Percentiles rank a stretch among this genome's conserved stretches.
phyloP scores from a whole-genome alignment of 768 basidiomycete genomes.

The Boletus speciosus region DNA sequence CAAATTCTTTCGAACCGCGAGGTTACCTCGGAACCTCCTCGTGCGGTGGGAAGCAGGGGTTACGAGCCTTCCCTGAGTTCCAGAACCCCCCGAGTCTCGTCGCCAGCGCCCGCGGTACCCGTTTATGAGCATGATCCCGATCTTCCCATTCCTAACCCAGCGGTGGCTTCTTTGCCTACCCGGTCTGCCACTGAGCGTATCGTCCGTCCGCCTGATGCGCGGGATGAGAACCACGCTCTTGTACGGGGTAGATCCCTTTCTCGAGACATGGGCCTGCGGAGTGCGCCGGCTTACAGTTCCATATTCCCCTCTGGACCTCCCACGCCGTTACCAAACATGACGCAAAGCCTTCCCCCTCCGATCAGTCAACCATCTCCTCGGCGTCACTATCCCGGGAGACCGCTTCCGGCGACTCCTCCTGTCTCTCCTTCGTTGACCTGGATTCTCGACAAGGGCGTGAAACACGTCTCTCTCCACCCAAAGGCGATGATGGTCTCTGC shows the following conservation, averaged over 20 bases:
- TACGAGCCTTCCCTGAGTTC: conserved; percentile 15
- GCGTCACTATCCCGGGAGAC: conserved; percentile 32
- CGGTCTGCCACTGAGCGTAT: conserved; percentile 33
- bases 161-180: conserved; percentile 20
- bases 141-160: conserved; percentile 21
- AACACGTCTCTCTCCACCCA: conserved; percentile 9
- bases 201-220: conserved; percentile 25
- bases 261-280: conserved; percentile 31
- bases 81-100: conserved; percentile 23
- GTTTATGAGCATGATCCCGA: conserved; percentile 29
- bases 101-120: conserved; percentile 18
- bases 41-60: conserved; percentile 9
- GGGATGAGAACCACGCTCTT: conserved; percentile 27
- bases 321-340: conserved; percentile 21
- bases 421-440: conserved; percentile 32
- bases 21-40: conserved; percentile 24
- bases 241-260: conserved; percentile 32
- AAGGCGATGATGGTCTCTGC: conserved; percentile 17
- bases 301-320: conserved; percentile 35
- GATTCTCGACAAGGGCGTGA: conserved; percentile 31
- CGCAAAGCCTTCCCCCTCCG: conserved; percentile 24
- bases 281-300: conserved; percentile 32
- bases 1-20: conserved; percentile 17
- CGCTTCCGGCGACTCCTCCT: conserved; percentile 32
- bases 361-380: conserved; percentile 27